phyloP scores from a whole-genome alignment of 352 stramenopile genomes.

The Phytophthora pini region DNA sequence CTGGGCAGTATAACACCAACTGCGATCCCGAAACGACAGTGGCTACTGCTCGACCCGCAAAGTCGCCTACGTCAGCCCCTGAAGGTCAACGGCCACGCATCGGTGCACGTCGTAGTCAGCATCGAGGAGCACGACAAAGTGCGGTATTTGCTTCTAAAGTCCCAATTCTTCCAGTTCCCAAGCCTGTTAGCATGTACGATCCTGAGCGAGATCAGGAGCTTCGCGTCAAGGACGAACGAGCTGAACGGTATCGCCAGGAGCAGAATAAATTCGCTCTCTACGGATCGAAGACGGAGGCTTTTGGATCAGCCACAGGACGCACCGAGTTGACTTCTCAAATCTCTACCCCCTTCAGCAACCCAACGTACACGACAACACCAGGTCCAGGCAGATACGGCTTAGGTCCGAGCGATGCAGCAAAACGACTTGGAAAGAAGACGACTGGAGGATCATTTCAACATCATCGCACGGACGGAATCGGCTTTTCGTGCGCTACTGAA shows the following conservation, averaged over 20 bases:
- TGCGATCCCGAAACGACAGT: constrained; percentile 4
- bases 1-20: constrained; percentile 61
- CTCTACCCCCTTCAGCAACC: constrained; percentile 60
- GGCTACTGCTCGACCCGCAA: constrained; percentile 9
- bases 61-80: constrained; percentile 5
- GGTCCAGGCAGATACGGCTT: constrained; percentile 63
- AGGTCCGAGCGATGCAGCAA: constrained; percentile 6
- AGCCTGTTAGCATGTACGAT: constrained; percentile 55
- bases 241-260: constrained; percentile 37
- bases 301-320: constrained; percentile 71
- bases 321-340: constrained; percentile 64
- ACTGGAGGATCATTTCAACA: constrained; percentile 25
- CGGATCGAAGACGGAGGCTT: constrained; percentile 58
- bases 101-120: constrained; percentile 29
- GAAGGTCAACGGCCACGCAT: constrained; percentile 30
- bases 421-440: constrained; percentile 23
- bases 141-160: constrained; percentile 84
- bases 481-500: constrained; percentile 73
- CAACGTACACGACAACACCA: constrained; percentile 62
- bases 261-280: constrained; percentile 27
- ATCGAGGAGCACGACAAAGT: constrained; percentile 45
- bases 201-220: constrained; percentile 71
- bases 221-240: constrained; percentile 55
- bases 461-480: constrained; percentile 54
- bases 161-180: constrained; percentile 58